Conservation (phyloP, 352 stramenopile genomes). For the Pythium biforme region DNA sequence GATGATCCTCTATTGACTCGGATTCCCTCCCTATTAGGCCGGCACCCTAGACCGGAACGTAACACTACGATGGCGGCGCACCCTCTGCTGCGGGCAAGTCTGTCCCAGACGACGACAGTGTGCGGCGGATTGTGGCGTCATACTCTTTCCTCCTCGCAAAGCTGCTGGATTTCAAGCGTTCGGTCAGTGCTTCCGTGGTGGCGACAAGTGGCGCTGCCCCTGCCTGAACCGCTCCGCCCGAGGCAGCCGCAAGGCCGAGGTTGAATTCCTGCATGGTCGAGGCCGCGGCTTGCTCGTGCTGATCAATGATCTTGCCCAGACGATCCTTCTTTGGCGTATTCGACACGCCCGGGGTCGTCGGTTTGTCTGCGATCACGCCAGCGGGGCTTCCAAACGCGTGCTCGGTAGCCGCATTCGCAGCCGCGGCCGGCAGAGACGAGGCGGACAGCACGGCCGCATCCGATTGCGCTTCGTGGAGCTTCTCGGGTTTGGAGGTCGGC, state of each 20-base stretch:
- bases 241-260: conserved; percentile 5
- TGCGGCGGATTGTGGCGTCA: conserved; percentile 52
- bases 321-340: conserved; percentile 62
- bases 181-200: conserved; percentile 13
- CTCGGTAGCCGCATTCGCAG: neutral
- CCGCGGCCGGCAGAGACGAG: no score
- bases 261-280: conserved; percentile 7
- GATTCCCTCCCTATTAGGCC: neutral
- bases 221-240: neutral
- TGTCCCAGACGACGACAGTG: conserved; percentile 16
- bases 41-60: neutral
- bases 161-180: conserved; percentile 72
- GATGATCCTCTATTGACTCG: neutral
- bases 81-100: conserved; percentile 23
- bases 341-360: conserved; percentile 30
- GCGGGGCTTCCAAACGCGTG: conserved; percentile 15
- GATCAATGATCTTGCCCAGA: conserved; percentile 50
- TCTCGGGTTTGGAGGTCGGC: conserved; percentile 39
- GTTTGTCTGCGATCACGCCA: neutral
- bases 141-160: conserved; percentile 72
- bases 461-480: conserved; percentile 45
- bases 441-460: conserved; percentile 19
- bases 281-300: conserved; percentile 43
- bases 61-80: neutral
- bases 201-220: neutral